Evolutionary conservation across 768 basidiomycete species (phyloP).

Genomic region (Suillus placidus): DNA sequence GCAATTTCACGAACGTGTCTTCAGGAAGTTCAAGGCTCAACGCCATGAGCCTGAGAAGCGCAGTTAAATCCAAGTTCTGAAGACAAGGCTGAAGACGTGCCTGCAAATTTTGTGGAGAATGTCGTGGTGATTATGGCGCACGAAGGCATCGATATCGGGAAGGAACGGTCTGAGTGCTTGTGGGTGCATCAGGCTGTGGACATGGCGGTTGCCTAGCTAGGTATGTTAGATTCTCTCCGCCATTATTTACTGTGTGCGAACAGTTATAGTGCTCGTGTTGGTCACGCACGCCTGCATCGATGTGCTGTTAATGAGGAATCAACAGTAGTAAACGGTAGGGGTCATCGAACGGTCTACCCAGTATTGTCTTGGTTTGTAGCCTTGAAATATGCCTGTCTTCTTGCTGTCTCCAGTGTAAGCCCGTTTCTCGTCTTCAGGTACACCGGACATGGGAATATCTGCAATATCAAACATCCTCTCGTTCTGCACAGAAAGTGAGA

Average conservation of each 20-base stretch:
- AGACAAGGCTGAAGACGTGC: conserved; percentile 23
- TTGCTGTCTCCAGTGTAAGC: conserved; percentile 43
- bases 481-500: conserved; percentile 33
- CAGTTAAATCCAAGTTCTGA: background rate
- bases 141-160: conserved; percentile 54
- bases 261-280: conserved; percentile 67
- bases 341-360: conserved; percentile 38
- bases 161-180: conserved; percentile 51
- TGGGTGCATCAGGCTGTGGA: conserved; percentile 51
- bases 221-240: background rate
- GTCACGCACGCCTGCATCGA: conserved; percentile 63
- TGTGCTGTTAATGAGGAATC: conserved; percentile 44
- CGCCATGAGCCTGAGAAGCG: conserved; percentile 45
- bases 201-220: conserved; percentile 50
- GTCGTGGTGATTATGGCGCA: conserved; percentile 52
- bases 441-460: conserved; percentile 45
- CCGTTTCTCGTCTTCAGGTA: conserved; percentile 46
- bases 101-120: conserved; percentile 52
- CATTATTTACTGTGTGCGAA: conserved; percentile 25
- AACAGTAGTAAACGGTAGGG: background rate
- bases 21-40: conserved; percentile 57
- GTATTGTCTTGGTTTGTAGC: conserved; percentile 54
- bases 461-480: conserved; percentile 53
- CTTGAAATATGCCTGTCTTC: conserved; percentile 50
- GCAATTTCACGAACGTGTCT: conserved; percentile 50